phyloP scores from a whole-genome alignment of 371 early-diverging fungal species.

The Lichtheimia hyalospora region DNA sequence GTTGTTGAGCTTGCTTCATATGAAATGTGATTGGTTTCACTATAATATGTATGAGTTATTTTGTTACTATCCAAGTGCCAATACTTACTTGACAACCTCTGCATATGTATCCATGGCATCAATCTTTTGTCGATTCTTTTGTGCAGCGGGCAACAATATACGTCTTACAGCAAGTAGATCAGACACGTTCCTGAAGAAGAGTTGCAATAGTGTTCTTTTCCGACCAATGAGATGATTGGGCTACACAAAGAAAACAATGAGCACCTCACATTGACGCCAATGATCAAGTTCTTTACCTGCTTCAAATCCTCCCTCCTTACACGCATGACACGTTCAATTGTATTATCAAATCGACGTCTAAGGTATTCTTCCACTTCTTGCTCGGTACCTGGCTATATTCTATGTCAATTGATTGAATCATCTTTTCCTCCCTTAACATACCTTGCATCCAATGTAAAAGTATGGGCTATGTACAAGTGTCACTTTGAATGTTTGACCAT shows the following conservation, averaged over 20 bases:
- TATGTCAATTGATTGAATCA: not conserved
- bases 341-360: constrained; percentile 68
- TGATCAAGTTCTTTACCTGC: constrained; percentile 54
- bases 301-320: constrained; percentile 85
- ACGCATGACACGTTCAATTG: constrained; percentile 62
- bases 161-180: constrained; percentile 81
- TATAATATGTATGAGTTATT: constrained; percentile 3
- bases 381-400: constrained; percentile 65
- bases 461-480: constrained; percentile 88
- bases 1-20: constrained; percentile 19
- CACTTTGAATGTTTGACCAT: constrained; percentile 87
- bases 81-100: constrained; percentile 47
- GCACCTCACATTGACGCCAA: too few species aligned
- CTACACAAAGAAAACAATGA: constrained; percentile 33
- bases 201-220: constrained; percentile 72
- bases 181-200: constrained; percentile 80
- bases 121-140: constrained; percentile 67
- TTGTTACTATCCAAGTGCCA: not conserved
- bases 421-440: constrained; percentile 17
- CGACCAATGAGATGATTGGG: constrained; percentile 89
- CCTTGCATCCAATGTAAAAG: constrained; percentile 85
- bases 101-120: constrained; percentile 63
- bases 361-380: constrained; percentile 87
- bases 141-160: constrained; percentile 66
- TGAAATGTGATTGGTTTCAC: constrained; percentile 29